phyloP scores from a whole-genome alignment of 306 rosid genomes.

The Clitoria ternatea region DNA sequence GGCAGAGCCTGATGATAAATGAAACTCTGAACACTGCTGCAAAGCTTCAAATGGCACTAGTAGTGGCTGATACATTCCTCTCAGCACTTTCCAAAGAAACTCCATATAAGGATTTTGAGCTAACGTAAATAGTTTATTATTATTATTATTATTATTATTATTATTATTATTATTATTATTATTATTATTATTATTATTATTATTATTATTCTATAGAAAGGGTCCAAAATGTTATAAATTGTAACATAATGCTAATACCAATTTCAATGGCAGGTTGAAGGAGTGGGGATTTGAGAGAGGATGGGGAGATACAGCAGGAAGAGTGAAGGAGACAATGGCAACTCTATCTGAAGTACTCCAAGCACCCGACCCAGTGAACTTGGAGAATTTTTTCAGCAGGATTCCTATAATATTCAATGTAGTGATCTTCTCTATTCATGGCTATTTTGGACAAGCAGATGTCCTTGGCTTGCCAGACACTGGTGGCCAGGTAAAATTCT shows the following conservation, averaged over 20 bases:
- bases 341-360: slow-evolving; percentile 71
- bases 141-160: background rate
- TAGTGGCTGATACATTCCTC: slow-evolving; percentile 63
- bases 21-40: slow-evolving; percentile 52
- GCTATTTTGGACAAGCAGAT: slow-evolving; percentile 90
- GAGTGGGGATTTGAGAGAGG: slow-evolving; percentile 98
- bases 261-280: slow-evolving; percentile 50
- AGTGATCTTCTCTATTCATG: slow-evolving; percentile 83
- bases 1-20: slow-evolving; percentile 68
- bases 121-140: slow-evolving; percentile 38
- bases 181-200: background rate
- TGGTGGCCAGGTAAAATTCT: slow-evolving; percentile 76
- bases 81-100: slow-evolving; percentile 49
- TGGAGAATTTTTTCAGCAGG: slow-evolving; percentile 64
- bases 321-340: slow-evolving; percentile 67
- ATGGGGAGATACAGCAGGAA: slow-evolving; percentile 83
- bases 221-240: background rate
- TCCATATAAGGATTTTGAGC: slow-evolving; percentile 56
- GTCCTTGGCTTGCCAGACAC: slow-evolving; percentile 98
- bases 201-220: background rate
- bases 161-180: background rate
- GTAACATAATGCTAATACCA: background rate
- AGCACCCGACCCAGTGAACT: slow-evolving; percentile 71
- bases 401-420: slow-evolving; percentile 78
- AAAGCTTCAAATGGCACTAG: slow-evolving; percentile 69